Evolutionary conservation across 768 basidiomycete species (phyloP).

Genomic region (Holtermannia corniformis): DNA sequence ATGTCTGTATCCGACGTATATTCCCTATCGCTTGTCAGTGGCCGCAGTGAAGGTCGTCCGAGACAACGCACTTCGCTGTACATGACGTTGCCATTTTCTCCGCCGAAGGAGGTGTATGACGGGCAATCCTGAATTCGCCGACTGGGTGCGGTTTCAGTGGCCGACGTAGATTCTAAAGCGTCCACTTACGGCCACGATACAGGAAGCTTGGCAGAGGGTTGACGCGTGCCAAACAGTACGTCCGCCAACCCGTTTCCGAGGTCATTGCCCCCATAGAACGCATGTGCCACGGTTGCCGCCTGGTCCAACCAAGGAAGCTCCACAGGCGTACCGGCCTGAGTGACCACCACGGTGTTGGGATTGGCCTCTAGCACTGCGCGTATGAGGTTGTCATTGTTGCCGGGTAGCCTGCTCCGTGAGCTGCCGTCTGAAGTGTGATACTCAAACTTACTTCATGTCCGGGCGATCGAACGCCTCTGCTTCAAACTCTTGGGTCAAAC

Average conservation of each 20-base stretch:
- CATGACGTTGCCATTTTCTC: background rate
- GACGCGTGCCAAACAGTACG: slow-evolving; percentile 35
- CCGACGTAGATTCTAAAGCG: background rate
- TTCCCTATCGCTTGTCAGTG: slow-evolving; percentile 45
- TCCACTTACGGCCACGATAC: slow-evolving; percentile 18
- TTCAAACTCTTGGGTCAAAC: slow-evolving; percentile 63
- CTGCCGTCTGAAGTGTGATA: background rate
- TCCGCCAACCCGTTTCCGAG: slow-evolving; percentile 39
- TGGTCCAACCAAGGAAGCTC: slow-evolving; percentile 63
- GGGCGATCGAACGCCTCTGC: slow-evolving; percentile 65
- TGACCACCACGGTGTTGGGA: slow-evolving; percentile 25
- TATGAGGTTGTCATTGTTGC: slow-evolving; percentile 26
- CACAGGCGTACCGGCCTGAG: slow-evolving; percentile 44
- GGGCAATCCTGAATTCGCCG: background rate
- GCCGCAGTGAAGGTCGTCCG: too few species aligned
- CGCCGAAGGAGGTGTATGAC: background rate
- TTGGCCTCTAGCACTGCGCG: slow-evolving; percentile 21
- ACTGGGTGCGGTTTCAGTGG: background rate
- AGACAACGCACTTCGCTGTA: background rate
- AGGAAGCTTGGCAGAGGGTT: slow-evolving; percentile 38
- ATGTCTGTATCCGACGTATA: slow-evolving; percentile 65
- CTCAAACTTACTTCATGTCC: slow-evolving; percentile 45
- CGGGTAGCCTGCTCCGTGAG: slow-evolving; percentile 17
- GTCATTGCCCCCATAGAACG: slow-evolving; percentile 42
- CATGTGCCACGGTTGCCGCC: slow-evolving; percentile 52